phyloP scores from a whole-genome alignment of 495 filamentous ascomycete genomes.

The Talaromyces stipitatus region DNA sequence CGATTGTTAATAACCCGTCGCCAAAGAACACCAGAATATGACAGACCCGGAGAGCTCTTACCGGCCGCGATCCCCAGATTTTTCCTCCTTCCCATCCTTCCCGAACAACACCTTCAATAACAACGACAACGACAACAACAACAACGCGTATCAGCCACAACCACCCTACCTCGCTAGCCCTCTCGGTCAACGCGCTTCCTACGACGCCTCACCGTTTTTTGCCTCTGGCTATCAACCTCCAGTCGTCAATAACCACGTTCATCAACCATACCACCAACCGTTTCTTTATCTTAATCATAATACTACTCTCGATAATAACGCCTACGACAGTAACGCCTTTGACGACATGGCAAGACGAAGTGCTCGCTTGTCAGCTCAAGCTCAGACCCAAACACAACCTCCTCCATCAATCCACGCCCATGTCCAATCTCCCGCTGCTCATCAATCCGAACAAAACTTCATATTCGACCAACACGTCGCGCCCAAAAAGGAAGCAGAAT shows the following conservation, averaged over 20 bases:
- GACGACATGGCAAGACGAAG: constrained; percentile 40
- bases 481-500: constrained; percentile 9
- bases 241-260: constrained; percentile 10
- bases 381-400: neutral
- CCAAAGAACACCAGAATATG: constrained; percentile 28
- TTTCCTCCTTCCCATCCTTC: constrained; percentile 39
- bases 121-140: constrained; percentile 11
- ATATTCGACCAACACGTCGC: constrained; percentile 4
- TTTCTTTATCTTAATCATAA: constrained; percentile 9
- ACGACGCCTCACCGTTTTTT: constrained; percentile 35
- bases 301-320: constrained; percentile 8
- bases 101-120: constrained; percentile 17
- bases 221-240: constrained; percentile 26
- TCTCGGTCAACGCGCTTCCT: constrained; percentile 33
- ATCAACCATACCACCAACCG: constrained; percentile 16
- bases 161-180: constrained; percentile 25
- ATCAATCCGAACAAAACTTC: neutral
- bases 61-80: constrained; percentile 38
- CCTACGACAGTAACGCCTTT: constrained; percentile 17
- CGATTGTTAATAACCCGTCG: neutral
- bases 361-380: constrained; percentile 23
- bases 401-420: neutral
- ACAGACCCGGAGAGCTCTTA: constrained; percentile 37
- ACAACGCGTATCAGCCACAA: constrained; percentile 27
- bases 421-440: constrained; percentile 7